These are phyloP conservation scores for Buxus sempervirens DNA, from an alignment of 164 flowering plant species.

Conservation along the genomic window DNA sequence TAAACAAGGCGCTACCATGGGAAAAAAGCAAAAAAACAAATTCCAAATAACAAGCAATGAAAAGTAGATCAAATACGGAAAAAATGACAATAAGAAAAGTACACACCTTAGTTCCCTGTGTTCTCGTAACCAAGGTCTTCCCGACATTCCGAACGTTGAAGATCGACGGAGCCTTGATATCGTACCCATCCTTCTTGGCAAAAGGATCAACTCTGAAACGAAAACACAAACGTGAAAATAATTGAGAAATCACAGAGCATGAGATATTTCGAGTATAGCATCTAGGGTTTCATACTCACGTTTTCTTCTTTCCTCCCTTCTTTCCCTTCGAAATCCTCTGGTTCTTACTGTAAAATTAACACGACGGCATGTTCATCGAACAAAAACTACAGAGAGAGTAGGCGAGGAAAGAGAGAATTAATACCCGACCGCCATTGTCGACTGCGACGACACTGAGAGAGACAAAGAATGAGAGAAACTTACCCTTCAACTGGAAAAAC, in stretches of 20 bases:
- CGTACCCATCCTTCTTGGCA: constrained; percentile 93
- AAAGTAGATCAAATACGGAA: not conserved
- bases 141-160: constrained; percentile 63
- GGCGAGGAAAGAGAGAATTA: not conserved
- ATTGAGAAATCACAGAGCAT: not conserved
- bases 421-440: constrained; percentile 31
- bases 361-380: not conserved
- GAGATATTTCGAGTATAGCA: not conserved
- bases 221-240: not conserved
- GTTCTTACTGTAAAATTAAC: constrained; percentile 60
- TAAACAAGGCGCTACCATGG: not conserved
- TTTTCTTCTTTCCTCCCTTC: constrained; percentile 96
- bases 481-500: no score
- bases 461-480: no score
- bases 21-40: not conserved
- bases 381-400: not conserved
- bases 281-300: constrained; percentile 38
- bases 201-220: constrained; percentile 65
- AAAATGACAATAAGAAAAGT: not conserved
- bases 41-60: not conserved
- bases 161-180: constrained; percentile 75
- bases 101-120: constrained; percentile 90
- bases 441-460: no score
- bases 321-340: constrained; percentile 96
- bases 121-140: constrained; percentile 81